These are phyloP conservation scores for Blastobotrys arbuscula DNA, from an alignment of 1,139 yeast genomes.

Conservation along the genomic window DNA sequence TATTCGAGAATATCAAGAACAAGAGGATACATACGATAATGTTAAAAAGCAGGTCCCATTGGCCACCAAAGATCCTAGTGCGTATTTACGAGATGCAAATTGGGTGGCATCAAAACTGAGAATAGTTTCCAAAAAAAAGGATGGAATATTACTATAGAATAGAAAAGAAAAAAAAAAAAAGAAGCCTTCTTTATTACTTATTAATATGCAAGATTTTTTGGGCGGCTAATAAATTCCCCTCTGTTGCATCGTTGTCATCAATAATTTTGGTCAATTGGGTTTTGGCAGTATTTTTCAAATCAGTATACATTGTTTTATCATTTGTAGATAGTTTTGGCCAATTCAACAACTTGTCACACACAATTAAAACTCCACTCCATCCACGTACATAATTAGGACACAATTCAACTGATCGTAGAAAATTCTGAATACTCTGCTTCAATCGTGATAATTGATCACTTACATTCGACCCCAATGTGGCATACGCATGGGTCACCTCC, in stretches of 20 bases:
- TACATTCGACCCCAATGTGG: constrained; percentile 18
- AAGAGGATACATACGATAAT: constrained; percentile 60
- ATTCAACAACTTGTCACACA: constrained; percentile 32
- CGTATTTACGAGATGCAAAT: constrained; percentile 67
- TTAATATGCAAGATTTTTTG: neutral
- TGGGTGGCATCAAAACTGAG: constrained; percentile 70
- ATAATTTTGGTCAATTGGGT: constrained; percentile 35
- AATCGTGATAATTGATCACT: constrained; percentile 23
- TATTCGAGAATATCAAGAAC: constrained; percentile 71
- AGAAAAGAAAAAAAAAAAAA: too few relatives aligned
- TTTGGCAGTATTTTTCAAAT: constrained; percentile 34
- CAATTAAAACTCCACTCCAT: constrained; percentile 65
- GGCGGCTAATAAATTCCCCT: constrained; percentile 34
- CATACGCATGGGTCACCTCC: constrained; percentile 35
- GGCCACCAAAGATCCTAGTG: constrained; percentile 62
- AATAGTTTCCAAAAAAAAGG: constrained; percentile 23
- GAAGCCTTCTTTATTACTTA: neutral
- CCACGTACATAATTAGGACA: constrained; percentile 63
- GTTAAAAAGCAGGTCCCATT: constrained; percentile 45
- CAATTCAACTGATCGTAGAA: constrained; percentile 66
- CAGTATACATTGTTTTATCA: constrained; percentile 24
- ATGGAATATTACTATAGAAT: neutral
- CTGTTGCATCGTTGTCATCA: constrained; percentile 30
- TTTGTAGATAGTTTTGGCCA: constrained; percentile 22
- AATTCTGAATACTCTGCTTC: constrained; percentile 46